Conservation (phyloP, 805 yeast species). For the Blastobotrys americana region DNA sequence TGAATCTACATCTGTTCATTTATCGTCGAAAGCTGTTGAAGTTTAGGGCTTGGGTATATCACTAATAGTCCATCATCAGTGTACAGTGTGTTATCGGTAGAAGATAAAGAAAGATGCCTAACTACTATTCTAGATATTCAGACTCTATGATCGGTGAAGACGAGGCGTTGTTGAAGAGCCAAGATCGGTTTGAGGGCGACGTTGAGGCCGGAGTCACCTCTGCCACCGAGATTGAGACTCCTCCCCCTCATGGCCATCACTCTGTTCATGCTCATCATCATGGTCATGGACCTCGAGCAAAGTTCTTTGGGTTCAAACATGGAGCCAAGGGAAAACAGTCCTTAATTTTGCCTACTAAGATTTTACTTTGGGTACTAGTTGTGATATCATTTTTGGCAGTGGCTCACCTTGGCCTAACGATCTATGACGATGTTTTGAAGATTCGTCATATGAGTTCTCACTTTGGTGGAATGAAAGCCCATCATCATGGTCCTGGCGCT, state of each 20-base stretch:
- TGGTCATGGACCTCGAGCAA: not conserved
- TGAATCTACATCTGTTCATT: too few species aligned
- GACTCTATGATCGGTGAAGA: too few species aligned
- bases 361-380: not conserved
- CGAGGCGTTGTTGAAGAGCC: not conserved
- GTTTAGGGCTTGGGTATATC: too few species aligned
- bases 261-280: not conserved
- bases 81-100: too few species aligned
- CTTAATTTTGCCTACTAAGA: not conserved
- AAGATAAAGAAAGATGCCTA: too few species aligned
- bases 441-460: not conserved
- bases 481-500: not conserved
- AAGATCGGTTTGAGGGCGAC: not conserved
- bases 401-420: not conserved
- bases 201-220: not conserved
- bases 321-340: too few species aligned
- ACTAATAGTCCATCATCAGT: too few species aligned
- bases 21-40: too few species aligned
- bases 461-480: too few species aligned
- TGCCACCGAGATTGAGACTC: too few species aligned
- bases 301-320: not conserved
- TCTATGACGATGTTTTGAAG: not conserved
- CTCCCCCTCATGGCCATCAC: too few species aligned
- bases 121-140: too few species aligned
- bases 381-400: not conserved